These are phyloP conservation scores for Penicillium corylophilum DNA, from an alignment of 2,329 filamentous ascomycete species.

Conservation along the genomic window DNA sequence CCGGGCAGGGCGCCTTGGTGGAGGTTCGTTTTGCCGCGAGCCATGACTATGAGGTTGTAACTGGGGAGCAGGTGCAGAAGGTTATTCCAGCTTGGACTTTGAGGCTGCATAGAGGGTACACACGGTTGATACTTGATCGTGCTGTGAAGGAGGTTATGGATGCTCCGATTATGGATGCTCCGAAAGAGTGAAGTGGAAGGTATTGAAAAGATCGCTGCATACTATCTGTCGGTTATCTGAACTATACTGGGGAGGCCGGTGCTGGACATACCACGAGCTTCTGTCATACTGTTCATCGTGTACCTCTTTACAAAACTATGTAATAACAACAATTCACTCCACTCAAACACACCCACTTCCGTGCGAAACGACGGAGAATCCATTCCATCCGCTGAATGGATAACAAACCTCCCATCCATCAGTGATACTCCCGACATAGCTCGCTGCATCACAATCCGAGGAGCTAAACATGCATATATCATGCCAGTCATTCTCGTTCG, in stretches of 20 bases:
- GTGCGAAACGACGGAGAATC: constrained; percentile 22
- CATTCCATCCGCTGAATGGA: constrained; percentile 20
- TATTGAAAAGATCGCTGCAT: too few relatives aligned
- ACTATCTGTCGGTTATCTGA: too few relatives aligned
- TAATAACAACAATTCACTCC: background rate
- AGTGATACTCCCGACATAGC: constrained; percentile 14
- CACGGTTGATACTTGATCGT: constrained; percentile 24
- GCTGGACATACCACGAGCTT: too few relatives aligned
- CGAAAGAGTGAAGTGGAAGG: too few relatives aligned
- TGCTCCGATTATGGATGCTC: too few relatives aligned
- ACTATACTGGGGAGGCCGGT: too few relatives aligned
- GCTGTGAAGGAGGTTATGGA: constrained; percentile 19
- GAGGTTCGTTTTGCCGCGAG: constrained; percentile 29
- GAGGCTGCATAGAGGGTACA: constrained; percentile 28
- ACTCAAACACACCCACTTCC: constrained; percentile 10
- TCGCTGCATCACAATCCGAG: constrained; percentile 11
- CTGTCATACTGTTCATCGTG: too few relatives aligned
- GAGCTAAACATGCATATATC: constrained; percentile 27
- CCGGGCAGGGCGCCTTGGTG: constrained; percentile 15
- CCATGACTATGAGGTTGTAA: constrained; percentile 29
- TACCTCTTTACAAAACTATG: background rate
- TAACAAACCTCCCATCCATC: constrained; percentile 28
- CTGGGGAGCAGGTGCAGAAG: constrained; percentile 23
- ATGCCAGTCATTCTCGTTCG: constrained; percentile 4
- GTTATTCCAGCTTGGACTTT: constrained; percentile 22